phyloP scores from a whole-genome alignment of 164 flowering plant species.

The Magnolia kwangsiensis region DNA sequence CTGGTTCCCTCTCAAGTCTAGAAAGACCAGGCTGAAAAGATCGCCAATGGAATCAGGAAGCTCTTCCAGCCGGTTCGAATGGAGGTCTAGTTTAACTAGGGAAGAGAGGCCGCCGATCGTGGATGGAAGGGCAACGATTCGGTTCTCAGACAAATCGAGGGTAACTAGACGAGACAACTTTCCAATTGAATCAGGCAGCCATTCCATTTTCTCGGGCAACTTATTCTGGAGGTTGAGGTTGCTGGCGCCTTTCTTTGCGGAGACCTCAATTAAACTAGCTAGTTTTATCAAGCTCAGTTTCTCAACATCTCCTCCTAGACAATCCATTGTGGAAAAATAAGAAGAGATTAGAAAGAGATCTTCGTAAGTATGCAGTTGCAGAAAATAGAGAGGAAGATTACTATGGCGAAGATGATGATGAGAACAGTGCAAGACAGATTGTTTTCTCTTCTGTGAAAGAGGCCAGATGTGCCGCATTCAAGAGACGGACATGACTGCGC shows the following conservation, averaged over 20 bases:
- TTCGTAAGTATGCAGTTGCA: background rate
- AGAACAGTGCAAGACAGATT: no score
- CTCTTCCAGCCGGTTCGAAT: constrained; percentile 50
- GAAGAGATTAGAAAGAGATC: background rate
- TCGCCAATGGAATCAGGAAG: constrained; percentile 71
- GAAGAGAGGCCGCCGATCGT: constrained; percentile 67
- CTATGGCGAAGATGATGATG: no score
- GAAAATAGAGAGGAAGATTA: background rate
- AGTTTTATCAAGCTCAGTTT: constrained; percentile 73
- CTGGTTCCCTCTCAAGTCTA: constrained; percentile 64
- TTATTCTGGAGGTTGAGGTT: constrained; percentile 61
- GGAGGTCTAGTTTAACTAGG: constrained; percentile 59
- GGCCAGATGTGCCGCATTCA: no score
- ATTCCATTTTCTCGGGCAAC: constrained; percentile 63
- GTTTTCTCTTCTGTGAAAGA: no score
- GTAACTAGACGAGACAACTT: constrained; percentile 57
- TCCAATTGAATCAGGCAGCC: constrained; percentile 85
- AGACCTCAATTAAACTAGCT: constrained; percentile 73
- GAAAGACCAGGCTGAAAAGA: constrained; percentile 49
- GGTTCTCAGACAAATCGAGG: constrained; percentile 77
- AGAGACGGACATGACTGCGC: no score
- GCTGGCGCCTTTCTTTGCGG: constrained; percentile 59
- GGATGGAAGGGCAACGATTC: constrained; percentile 48
- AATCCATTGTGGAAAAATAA: constrained; percentile 9
- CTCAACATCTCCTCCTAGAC: constrained; percentile 67